Conservation (phyloP, 129 eudicot genomes). For the Saussurea involucrata region DNA sequence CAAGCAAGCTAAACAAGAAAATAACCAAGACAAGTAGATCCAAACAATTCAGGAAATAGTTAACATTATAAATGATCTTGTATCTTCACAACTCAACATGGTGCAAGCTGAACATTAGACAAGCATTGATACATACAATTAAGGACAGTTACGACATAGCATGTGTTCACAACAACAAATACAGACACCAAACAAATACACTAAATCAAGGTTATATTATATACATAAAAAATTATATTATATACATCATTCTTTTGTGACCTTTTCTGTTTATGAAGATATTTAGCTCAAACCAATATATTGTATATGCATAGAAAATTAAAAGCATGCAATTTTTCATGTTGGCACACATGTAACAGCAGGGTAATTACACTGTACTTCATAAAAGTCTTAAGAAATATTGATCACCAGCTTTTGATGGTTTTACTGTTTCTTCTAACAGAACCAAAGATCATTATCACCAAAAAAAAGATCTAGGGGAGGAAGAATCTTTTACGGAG, state of each 20-base stretch:
- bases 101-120: constrained; percentile 1
- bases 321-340: neutral
- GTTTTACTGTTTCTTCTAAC: neutral
- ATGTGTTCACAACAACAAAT: neutral
- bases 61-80: constrained; percentile 3
- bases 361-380: neutral
- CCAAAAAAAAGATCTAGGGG: neutral
- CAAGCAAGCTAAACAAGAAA: constrained; percentile 46
- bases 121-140: constrained; percentile 1
- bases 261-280: constrained; percentile 1
- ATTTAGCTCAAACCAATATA: neutral
- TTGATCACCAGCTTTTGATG: neutral
- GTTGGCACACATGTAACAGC: neutral
- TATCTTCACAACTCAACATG: neutral
- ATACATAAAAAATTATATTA: too few relatives aligned
- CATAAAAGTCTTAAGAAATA: neutral
- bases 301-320: neutral
- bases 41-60: constrained; percentile 9
- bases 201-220: neutral
- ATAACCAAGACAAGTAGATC: neutral
- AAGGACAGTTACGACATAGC: neutral
- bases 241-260: neutral
- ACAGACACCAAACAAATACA: neutral
- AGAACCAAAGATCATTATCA: neutral
- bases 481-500: neutral